phyloP scores from a whole-genome alignment of 2,329 filamentous ascomycete species.

The Metarhizium rileyi region DNA sequence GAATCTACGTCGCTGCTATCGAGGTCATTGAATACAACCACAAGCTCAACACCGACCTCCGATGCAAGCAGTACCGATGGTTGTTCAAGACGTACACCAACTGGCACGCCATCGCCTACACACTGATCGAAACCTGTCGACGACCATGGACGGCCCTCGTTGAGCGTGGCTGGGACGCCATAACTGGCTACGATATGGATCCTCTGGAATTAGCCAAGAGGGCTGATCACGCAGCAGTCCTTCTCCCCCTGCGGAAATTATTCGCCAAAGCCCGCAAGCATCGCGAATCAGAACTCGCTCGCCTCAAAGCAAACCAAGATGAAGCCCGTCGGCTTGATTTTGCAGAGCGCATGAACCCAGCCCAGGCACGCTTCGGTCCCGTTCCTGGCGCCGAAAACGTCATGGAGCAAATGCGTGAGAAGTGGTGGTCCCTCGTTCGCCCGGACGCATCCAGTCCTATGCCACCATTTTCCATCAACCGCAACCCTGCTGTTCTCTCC shows the following conservation, averaged over 20 bases:
- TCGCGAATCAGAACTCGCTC: conserved; percentile 38
- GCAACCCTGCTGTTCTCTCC: neutral
- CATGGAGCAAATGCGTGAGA: conserved; percentile 35
- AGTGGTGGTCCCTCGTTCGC: conserved; percentile 41
- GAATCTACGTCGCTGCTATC: conserved; percentile 61
- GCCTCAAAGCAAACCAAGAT: conserved; percentile 37
- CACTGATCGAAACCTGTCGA: conserved; percentile 35
- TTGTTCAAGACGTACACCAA: conserved; percentile 41
- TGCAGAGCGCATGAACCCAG: conserved; percentile 34
- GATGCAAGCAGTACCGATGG: conserved; percentile 38
- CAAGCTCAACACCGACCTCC: conserved; percentile 50
- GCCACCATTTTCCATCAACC: neutral
- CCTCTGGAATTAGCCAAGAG: conserved; percentile 34
- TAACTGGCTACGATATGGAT: conserved; percentile 30
- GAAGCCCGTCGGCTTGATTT: conserved; percentile 40
- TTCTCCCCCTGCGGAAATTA: conserved; percentile 44
- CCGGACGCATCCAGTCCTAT: conserved; percentile 15
- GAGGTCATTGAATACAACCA: conserved; percentile 64
- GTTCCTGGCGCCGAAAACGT: conserved; percentile 36
- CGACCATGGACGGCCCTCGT: conserved; percentile 39
- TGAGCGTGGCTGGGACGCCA: conserved; percentile 40
- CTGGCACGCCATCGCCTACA: conserved; percentile 41
- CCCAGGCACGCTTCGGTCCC: conserved; percentile 37
- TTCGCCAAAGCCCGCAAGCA: conserved; percentile 43
- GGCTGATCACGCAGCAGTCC: conserved; percentile 37